These are phyloP conservation scores for Xylaria sp. DNA, from an alignment of 2,329 filamentous ascomycete species.

Conservation along the genomic window DNA sequence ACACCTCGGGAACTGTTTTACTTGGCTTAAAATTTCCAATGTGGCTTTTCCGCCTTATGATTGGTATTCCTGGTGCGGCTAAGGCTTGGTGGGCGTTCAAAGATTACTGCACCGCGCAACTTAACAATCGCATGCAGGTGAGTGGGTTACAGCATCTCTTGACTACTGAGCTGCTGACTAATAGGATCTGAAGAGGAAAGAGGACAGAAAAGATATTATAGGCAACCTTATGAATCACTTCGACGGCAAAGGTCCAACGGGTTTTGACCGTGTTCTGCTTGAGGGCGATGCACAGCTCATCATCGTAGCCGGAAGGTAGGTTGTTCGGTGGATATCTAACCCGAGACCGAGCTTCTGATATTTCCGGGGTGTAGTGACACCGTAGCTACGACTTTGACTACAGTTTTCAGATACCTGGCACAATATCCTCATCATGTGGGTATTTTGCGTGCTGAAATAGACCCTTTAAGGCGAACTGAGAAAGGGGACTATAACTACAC, in stretches of 20 bases:
- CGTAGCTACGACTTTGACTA: slow-evolving; percentile 8
- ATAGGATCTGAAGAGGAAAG: slow-evolving; percentile 10
- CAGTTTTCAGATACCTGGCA: slow-evolving; percentile 28
- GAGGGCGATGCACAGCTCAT: slow-evolving; percentile 32
- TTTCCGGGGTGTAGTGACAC: slow-evolving; percentile 26
- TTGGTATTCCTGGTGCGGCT: slow-evolving; percentile 19
- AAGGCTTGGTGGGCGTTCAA: slow-evolving; percentile 28
- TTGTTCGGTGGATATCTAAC: not conserved
- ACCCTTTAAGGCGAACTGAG: slow-evolving; percentile 13
- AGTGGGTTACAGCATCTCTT: not conserved
- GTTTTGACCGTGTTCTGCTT: slow-evolving; percentile 25
- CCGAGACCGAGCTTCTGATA: not conserved
- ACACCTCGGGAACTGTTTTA: slow-evolving; percentile 7
- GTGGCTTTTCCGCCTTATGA: slow-evolving; percentile 36
- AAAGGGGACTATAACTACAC: not conserved
- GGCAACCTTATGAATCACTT: slow-evolving; percentile 16
- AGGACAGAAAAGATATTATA: slow-evolving; percentile 22
- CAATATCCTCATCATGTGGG: slow-evolving; percentile 29
- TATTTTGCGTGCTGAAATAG: slow-evolving; percentile 26
- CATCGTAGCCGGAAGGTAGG: slow-evolving; percentile 33
- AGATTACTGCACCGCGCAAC: slow-evolving; percentile 20
- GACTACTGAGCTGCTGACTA: not conserved
- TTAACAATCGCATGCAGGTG: slow-evolving; percentile 21
- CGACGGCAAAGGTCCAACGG: not conserved
- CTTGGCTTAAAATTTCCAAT: slow-evolving; percentile 29